Percentiles rank a stretch among this genome's conserved stretches.
Evolutionary conservation across 805 yeast genomes (phyloP).

Genomic region (Candida gorgasii): DNA sequence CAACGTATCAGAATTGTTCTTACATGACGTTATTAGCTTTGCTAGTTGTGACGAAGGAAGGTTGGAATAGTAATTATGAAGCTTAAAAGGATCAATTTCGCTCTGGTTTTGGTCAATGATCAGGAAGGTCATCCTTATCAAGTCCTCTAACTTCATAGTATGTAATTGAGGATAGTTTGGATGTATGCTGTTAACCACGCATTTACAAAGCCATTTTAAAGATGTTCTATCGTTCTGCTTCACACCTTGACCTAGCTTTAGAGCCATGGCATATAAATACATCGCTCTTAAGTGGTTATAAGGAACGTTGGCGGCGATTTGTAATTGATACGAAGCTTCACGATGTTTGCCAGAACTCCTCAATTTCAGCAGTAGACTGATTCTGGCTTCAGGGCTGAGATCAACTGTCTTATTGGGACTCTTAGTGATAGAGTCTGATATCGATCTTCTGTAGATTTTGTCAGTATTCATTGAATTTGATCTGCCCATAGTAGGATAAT

Average conservation of each 20-base stretch:
- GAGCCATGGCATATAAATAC: constrained; percentile 66
- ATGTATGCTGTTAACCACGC: constrained; percentile 23
- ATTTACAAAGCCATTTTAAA: constrained; percentile 59
- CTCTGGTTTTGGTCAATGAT: constrained; percentile 22
- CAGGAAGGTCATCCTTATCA: constrained; percentile 26
- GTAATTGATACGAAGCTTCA: constrained; percentile 70
- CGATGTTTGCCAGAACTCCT: constrained; percentile 60
- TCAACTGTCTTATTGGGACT: constrained; percentile 16
- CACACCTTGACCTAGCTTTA: constrained; percentile 70
- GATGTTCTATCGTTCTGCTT: constrained; percentile 55
- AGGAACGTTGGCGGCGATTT: constrained; percentile 63
- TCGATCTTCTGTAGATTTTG: constrained; percentile 10
- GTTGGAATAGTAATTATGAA: constrained; percentile 25
- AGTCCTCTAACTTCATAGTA: constrained; percentile 28
- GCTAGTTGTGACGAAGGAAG: constrained; percentile 25
- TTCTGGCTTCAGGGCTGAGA: constrained; percentile 33
- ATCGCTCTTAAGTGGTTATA: constrained; percentile 58
- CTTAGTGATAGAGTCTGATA: constrained; percentile 10
- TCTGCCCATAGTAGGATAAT: not conserved
- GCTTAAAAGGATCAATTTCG: constrained; percentile 26
- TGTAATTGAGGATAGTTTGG: constrained; percentile 26
- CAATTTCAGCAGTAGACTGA: constrained; percentile 47
- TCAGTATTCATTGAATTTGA: constrained; percentile 1
- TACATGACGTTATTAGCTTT: constrained; percentile 33
- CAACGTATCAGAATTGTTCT: constrained; percentile 41